Percentiles rank a stretch among this genome's conserved stretches.
Evolutionary conservation across 2,329 filamentous ascomycete species (phyloP).

Genomic region (Sphaerulina vaccinii): DNA sequence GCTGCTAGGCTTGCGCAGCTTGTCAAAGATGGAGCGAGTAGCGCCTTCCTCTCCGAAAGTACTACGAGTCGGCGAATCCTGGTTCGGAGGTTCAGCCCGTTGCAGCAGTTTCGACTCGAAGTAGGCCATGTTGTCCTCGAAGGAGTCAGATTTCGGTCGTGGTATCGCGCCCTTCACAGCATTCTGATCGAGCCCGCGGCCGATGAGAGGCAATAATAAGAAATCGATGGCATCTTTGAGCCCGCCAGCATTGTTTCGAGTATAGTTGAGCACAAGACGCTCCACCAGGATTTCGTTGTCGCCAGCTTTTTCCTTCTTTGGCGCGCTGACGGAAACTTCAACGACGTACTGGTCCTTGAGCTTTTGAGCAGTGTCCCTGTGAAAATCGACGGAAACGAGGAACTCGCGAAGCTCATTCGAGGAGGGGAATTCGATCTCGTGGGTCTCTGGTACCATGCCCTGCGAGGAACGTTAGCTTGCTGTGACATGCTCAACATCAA

Average conservation of each 20-base stretch:
- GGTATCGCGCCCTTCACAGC: constrained; percentile 93
- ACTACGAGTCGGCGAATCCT: constrained; percentile 84
- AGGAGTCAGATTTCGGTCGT: constrained; percentile 97
- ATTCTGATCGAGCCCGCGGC: constrained; percentile 81
- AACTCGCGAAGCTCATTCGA: constrained; percentile 75
- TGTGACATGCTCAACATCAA: background rate
- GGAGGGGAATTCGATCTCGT: constrained; percentile 82
- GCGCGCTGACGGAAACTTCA: constrained; percentile 68
- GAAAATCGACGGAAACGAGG: constrained; percentile 77
- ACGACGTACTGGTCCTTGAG: constrained; percentile 91
- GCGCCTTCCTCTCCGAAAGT: constrained; percentile 74
- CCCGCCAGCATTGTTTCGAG: constrained; percentile 93
- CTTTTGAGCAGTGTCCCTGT: constrained; percentile 75
- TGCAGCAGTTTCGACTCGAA: constrained; percentile 97
- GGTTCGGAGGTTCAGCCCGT: constrained; percentile 76
- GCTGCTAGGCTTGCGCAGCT: constrained; percentile 89
- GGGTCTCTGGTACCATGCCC: constrained; percentile 96
- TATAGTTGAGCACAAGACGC: constrained; percentile 63
- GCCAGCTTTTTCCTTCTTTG: constrained; percentile 44
- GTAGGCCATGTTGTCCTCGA: constrained; percentile 93
- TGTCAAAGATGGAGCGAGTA: constrained; percentile 83
- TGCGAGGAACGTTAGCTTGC: constrained; percentile 41
- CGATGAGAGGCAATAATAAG: constrained; percentile 79
- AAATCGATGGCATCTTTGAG: constrained; percentile 96
- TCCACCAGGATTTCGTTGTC: constrained; percentile 45